Evolutionary conservation across 2,329 filamentous ascomycete genomes (phyloP).

Genomic region (Beauveria brongniartii): DNA sequence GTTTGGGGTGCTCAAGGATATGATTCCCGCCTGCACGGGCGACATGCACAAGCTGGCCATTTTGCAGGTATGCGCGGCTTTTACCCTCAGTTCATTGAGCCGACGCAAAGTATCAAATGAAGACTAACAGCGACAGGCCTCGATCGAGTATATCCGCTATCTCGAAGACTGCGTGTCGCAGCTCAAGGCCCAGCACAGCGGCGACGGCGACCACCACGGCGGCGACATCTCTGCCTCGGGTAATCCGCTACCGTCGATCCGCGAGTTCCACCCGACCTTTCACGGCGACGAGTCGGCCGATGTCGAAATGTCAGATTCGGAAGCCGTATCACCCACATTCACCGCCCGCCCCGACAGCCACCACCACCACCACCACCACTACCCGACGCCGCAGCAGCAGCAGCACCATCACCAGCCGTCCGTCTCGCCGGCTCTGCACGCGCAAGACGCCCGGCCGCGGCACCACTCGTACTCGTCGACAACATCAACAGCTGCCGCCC

Average conservation of each 20-base stretch:
- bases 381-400: neutral
- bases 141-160: slow-evolving; percentile 93
- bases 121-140: slow-evolving; percentile 51
- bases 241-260: slow-evolving; percentile 27
- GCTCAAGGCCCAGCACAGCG: slow-evolving; percentile 55
- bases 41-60: slow-evolving; percentile 99
- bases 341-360: slow-evolving; percentile 23
- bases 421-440: slow-evolving; percentile 42
- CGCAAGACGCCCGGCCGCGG: slow-evolving; percentile 36
- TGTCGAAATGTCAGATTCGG: slow-evolving; percentile 55
- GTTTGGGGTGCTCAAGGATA: slow-evolving; percentile 83
- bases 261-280: slow-evolving; percentile 32
- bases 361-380: slow-evolving; percentile 24
- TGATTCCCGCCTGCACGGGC: slow-evolving; percentile 93
- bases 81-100: too few species aligned
- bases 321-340: slow-evolving; percentile 39
- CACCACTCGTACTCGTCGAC: slow-evolving; percentile 48
- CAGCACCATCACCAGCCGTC: slow-evolving; percentile 34
- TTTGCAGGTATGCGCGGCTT: slow-evolving; percentile 61
- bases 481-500: slow-evolving; percentile 17
- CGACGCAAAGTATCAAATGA: neutral
- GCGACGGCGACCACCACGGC: slow-evolving; percentile 23
- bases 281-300: slow-evolving; percentile 34
- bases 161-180: slow-evolving; percentile 80
- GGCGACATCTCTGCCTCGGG: slow-evolving; percentile 20